Evolutionary conservation across 1,139 yeast species (phyloP), one percentile per base, ranked within the genome.

Genomic region (Debaryomycetaceae sp.): DNA sequence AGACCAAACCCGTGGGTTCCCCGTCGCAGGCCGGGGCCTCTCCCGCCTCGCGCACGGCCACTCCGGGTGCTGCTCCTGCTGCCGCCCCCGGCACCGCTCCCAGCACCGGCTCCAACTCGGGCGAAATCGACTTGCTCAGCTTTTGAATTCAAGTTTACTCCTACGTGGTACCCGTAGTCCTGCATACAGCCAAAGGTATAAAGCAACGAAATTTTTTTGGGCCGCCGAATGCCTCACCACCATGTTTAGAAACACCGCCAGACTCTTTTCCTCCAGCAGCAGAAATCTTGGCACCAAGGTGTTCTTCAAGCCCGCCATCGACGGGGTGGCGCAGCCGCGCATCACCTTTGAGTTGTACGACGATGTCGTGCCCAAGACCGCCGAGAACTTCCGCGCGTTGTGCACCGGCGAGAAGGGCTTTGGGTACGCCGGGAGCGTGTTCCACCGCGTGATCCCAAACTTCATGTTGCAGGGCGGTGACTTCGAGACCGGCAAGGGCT

Each of bases 351-450:
- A 83, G 65, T 79, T 88, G 58, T 86, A 81, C 80, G 75, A 79
- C 65, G 94, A 86, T 53, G 86, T 84, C 46, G 88, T 80, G 47
- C 97, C 97, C 71, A 86, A 86, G 79, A 88, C 96, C 45, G 78
- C 95, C 44, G 95, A 83, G 71, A 88, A 88, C 78, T 88, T 88
- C 85, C 78, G 95, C 64, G 96, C 95, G 44, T 74, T 88, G 53
- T 74, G 83, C 60, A 88, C 96, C 45, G 96, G 96, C 54, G 95
- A 88, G 71, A 81, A 86, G 73, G 96, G 96, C 39, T 85, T 73
- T 61, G 96, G 96, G 48, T 86, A 79, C 76, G 77, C 78, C 54
- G 78, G 75, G 50, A 84, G 95, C 35, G 71, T 78, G 25, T 61
- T 62, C 59, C 69, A 62, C 53, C 48, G 69, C 44, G 58, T 62